Evolutionary conservation across 108 stramenopile species (phyloP), one percentile per base, ranked within the genome.

Genomic region (Thalassiosira profunda): DNA sequence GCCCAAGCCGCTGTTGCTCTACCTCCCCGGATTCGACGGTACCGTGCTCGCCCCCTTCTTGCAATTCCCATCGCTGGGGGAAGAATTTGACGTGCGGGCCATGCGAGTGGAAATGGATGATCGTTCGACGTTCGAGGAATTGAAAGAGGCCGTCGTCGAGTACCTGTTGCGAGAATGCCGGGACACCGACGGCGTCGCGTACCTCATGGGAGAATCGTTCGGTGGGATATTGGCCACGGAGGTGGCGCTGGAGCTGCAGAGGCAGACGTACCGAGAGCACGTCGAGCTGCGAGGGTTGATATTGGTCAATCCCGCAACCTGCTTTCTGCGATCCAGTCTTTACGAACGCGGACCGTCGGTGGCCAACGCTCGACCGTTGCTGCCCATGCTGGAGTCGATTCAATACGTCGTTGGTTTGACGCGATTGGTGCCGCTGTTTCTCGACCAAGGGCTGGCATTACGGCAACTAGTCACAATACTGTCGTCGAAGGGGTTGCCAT

Each of bases 11-110:
- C 61, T 95, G 17, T 67, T 95, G 23, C 58, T 95, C 3, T 95
- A 92, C 49, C 79, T 95, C 2, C 94, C 94, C 5, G 94, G 94
- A 18, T 95, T 95, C 79, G 94, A 95, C 62, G 94, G 94, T 25
- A 91, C 90, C 42, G 80, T 78, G 29, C 46, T 95, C 15, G 80
- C 84, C 17, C 85, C 90, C 8, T 95, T 95, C 57, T 51, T 95
- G 4, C 94, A 95, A 63, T 89, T 84, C 58, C 94, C 94, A 23
- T 86, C 87, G 51, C 51, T 95, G 14, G 62, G 79, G 14, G 84
- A 83, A 45, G 74, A 76, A 40, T 95, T 95, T 76, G 94, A 95
- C 56, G 84, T 95, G 10, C 80, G 90, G 35, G 90, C 82, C 20
- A 75, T 92, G 86, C 79, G 35, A 25, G 58, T 91, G 14, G 67